Conservation (phyloP, 495 filamentous ascomycete species). For the Aspergillus heteromorphus region DNA sequence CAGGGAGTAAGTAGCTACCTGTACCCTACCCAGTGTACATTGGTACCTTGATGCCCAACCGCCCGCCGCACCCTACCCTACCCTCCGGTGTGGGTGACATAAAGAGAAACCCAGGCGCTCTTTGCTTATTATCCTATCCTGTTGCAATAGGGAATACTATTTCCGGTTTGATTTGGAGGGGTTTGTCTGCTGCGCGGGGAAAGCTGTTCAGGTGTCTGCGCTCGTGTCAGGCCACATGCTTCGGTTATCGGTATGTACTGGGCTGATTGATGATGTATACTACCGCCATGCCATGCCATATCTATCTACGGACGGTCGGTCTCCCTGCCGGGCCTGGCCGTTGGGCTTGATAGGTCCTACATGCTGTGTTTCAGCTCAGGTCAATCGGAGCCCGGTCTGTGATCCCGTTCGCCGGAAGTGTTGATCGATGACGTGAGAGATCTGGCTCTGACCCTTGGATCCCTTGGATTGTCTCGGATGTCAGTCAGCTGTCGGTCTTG, state of each 20-base stretch:
- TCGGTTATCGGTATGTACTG: too few relatives aligned
- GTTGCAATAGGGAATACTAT: neutral
- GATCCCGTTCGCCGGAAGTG: neutral
- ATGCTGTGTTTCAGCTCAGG: neutral
- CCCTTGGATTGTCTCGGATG: neutral
- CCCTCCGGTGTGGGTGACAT: neutral
- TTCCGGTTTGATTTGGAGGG: neutral
- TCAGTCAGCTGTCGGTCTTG: too few relatives aligned
- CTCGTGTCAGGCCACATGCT: neutral
- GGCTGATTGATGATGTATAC: neutral
- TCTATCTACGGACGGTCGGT: neutral
- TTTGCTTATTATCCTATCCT: too few relatives aligned
- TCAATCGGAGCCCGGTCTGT: neutral
- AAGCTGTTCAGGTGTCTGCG: too few relatives aligned
- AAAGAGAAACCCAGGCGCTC: neutral
- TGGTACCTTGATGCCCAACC: constrained; percentile 5
- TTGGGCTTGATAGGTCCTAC: neutral
- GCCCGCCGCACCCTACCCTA: too few relatives aligned
- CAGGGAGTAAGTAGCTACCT: too few relatives aligned
- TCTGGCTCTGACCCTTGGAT: neutral
- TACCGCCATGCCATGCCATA: too few relatives aligned
- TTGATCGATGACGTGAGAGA: neutral
- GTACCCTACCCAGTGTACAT: too few relatives aligned
- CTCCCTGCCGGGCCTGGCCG: too few relatives aligned
- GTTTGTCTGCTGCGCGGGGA: neutral